Evolutionary conservation across 2,329 filamentous ascomycete species (phyloP), one percentile per base, ranked within the genome.

Genomic region (Leptographium procerum): DNA sequence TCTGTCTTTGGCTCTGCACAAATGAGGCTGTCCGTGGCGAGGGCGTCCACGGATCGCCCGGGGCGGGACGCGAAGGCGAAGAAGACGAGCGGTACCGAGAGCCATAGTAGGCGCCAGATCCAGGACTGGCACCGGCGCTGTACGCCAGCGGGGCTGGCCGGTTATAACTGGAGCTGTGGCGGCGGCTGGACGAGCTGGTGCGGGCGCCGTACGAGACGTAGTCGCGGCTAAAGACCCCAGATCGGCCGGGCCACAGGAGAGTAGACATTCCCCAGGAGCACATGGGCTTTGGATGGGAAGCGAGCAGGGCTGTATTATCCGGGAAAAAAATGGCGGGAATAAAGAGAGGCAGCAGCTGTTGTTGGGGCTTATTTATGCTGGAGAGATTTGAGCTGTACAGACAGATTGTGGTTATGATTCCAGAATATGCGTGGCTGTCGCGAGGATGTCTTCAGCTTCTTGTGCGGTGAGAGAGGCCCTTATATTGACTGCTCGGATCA

Each of bases 181-280:
- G 28, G 13, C 28, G 24, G 24, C 14, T 45, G 40, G 28, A 34
- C 22, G 52, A 36, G 51, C 51, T 45, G 34, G 52, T 54, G 40
- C 54, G 36, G 11, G 24, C 45, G 24, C 34, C 8, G 28, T 57
- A 57, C 11, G 56, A 53, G n/a, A 53, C 36, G 22, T 53, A 57
- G 34, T 57, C 56, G 13, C 36, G 36, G 26, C 36, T 8, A 5
- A 43, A 10, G n/a, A 10, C 10, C 2, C 33, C 56, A 1, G 56
- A 52, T 8, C 48, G 56, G 28, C 48, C 10, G 47, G 56, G 33
- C 56, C 56, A 40, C 11, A 52, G 26, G 31, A 57, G 36, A 10
- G 24, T 55, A 4, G 58, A 58, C 34, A 55, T 33, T 28, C 60
- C 60, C 24, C 52, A 47, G 19, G 60, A 48, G 29, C 57, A 56